Percentiles rank a stretch among this genome's conserved stretches.
Conservation (phyloP, 1,284 basidiomycete genomes). For the Ceratobasidium sp. region DNA sequence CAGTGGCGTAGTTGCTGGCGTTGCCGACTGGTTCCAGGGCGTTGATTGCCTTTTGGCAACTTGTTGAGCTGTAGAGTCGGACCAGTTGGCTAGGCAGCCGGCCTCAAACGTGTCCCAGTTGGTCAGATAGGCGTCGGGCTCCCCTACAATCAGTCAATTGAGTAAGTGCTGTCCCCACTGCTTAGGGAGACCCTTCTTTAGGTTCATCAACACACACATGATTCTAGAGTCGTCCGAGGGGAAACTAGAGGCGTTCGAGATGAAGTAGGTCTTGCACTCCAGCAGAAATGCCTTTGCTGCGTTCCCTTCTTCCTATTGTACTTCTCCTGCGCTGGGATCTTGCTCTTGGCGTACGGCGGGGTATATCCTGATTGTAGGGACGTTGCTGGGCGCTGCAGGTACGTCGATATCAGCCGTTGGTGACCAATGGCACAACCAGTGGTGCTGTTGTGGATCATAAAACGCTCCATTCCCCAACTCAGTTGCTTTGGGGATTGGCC, state of each 20-base stretch:
- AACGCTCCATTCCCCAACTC: too few species aligned
- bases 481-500: too few species aligned
- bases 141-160: neutral
- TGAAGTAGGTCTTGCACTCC: neutral
- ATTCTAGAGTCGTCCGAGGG: slow-evolving; percentile 10
- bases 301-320: slow-evolving; percentile 19
- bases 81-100: neutral
- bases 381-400: too few species aligned
- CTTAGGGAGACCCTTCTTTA: slow-evolving; percentile 13
- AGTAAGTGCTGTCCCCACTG: slow-evolving; percentile 22
- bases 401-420: too few species aligned
- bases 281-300: neutral
- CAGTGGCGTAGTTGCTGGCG: neutral
- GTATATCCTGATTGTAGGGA: too few species aligned
- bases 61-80: neutral
- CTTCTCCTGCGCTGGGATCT: neutral
- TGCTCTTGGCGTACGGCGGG: neutral
- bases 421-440: too few species aligned
- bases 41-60: slow-evolving; percentile 2
- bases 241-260: neutral
- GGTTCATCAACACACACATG: slow-evolving; percentile 24
- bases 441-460: too few species aligned
- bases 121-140: neutral
- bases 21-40: neutral
- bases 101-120: neutral